Base-by-base conservation (phyloP, 2,329 filamentous ascomycete species). In the Lizonia empirigonia region DNA sequence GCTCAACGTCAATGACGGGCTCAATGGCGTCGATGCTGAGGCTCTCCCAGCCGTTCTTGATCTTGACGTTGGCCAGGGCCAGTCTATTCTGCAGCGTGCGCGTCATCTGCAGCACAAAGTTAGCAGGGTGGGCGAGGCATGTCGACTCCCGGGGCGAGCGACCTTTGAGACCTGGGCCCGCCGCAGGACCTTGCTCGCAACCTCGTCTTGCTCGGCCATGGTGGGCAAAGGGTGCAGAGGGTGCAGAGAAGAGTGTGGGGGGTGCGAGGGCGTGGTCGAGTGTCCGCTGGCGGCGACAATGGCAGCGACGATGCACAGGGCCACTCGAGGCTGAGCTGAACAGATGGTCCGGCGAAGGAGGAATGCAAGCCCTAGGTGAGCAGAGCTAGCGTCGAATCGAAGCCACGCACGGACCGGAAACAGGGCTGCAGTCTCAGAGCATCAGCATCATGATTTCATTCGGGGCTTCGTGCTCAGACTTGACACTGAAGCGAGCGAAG, bases 51-150 rank as follows among this genome's bases (percentile, higher is more conserved):
- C 92, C 92, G 78, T 96, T 89, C 76, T 95, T 91, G 62, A 94
- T 91, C 78, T 97, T 97, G 83, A 97, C 94, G 75, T 95, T 94
- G 71, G 94, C 94, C 59, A 97, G 85, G 52, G 94, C 93, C 53
- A 99, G 85, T 58, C 93, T 90, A 78, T 96, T 91, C 77, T 97
- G 91, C 47, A 99, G 81, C 68, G 89, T 89, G 72, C 93, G 84
- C 65, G 92, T 94, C 79, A 99, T 96, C 94, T 97, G 71, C 38
- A 53, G 44, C 34, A 19, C 37, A 42, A 38, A 27, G 42, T 52
- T 44, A 52, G 23, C 49, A 47, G 22, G 20, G 22, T 38, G 23
- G 49, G 42, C 46, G 42, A 51, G 24, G 35, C 38, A 35, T 16
- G 48, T 27, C 30, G 46, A 49, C n/a, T 30, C n/a, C n/a, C 16